Evolutionary conservation across 352 stramenopile species (phyloP), one percentile per base, ranked within the genome.

Genomic region (Phytophthora fragariaefolia): DNA sequence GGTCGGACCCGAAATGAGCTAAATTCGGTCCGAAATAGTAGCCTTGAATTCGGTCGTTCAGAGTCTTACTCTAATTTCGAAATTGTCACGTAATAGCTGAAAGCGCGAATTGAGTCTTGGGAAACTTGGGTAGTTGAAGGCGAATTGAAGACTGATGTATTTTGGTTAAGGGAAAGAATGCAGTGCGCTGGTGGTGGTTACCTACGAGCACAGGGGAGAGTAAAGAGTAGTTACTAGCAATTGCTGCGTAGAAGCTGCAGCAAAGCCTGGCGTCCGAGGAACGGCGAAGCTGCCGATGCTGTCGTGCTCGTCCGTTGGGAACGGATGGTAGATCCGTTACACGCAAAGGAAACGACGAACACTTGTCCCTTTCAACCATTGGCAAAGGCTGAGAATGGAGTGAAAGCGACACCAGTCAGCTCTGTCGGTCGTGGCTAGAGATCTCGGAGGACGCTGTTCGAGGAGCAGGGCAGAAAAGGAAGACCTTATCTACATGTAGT

Each of bases 161-260:
- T 45, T n/a, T 45, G 38, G 38, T 45, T 45, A 45, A 45, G 38
- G 38, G 38, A 45, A 45, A 45, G 38, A 45, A 45, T 45, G 38
- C 1, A 1, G 38, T 45, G 17, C 38, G 38, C n/a, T 24, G n/a
- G 38, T 4, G 38, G 38, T 45, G 38, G 38, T 45, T 45, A 45
- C n/a, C 38, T 45, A 45, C 38, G 38, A 24, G 38, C 38, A 4
- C 17, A 45, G 38, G n/a, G 38, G 38, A 42, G 12, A 40, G 34
- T 40, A 42, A 42, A 18, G 13, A 40, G 34, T 40, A 40, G 12
- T 40, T 40, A 40, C 34, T 42, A 42, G 34, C 13, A 20, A 8
- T 42, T 42, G 13, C 13, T 8, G 34, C 15, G 34, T 42, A 42
- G n/a, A n/a, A n/a, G n/a, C n/a, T n/a, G n/a, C n/a, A n/a, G n/a